Evolutionary conservation across 2,329 filamentous ascomycete species (phyloP).

Genomic region (Phialophora expanda): DNA sequence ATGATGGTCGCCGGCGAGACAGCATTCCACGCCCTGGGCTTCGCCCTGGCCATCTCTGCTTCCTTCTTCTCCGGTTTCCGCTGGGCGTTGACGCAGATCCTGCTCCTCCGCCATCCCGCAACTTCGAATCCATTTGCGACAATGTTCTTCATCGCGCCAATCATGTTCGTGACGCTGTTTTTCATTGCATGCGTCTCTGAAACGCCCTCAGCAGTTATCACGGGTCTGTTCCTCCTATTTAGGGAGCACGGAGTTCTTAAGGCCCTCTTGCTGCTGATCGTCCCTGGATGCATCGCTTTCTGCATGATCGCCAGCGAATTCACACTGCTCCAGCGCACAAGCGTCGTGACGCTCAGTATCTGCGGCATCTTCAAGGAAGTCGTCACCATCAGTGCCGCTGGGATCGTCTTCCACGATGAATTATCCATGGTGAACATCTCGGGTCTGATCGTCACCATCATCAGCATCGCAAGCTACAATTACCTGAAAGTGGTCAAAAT

Average conservation of each 20-base stretch:
- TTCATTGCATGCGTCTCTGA: constrained; percentile 84
- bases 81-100: constrained; percentile 97
- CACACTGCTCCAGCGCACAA: constrained; percentile 89
- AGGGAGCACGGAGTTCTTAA: constrained; percentile 70
- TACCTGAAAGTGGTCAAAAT: constrained; percentile 92
- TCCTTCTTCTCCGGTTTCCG: constrained; percentile 96
- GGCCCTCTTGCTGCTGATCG: constrained; percentile 76
- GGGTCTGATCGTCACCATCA: constrained; percentile 85
- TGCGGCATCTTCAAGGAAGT: constrained; percentile 99
- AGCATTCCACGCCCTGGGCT: constrained; percentile 83
- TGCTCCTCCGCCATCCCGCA: constrained; percentile 89
- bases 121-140: constrained; percentile 96
- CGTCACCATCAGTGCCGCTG: constrained; percentile 88
- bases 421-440: constrained; percentile 86
- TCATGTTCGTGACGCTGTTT: constrained; percentile 89
- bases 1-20: constrained; percentile 99
- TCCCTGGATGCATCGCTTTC: constrained; percentile 90
- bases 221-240: constrained; percentile 68
- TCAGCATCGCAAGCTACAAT: constrained; percentile 87
- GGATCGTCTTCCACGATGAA: constrained; percentile 84
- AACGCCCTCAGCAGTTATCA: constrained; percentile 70
- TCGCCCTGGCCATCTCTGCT: constrained; percentile 88
- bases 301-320: constrained; percentile 97
- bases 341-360: constrained; percentile 93
- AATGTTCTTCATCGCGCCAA: constrained; percentile 94